Percentiles rank a stretch among this genome's conserved stretches.
Evolutionary conservation across 2,329 filamentous ascomycete species (phyloP).

Genomic region (Aspergillus transmontanensis): DNA sequence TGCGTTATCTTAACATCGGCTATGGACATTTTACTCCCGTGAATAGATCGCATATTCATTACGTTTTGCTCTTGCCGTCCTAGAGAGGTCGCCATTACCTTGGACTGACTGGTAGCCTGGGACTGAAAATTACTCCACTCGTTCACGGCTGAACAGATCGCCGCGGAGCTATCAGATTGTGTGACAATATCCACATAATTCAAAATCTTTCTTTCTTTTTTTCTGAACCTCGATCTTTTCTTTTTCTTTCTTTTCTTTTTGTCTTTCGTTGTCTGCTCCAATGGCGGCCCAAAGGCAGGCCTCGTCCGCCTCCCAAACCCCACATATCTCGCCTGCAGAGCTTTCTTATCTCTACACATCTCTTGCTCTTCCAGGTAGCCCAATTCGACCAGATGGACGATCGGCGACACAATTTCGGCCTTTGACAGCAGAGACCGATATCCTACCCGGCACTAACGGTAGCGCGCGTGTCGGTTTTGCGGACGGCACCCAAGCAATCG

Average conservation of each 20-base stretch:
- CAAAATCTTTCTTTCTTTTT: not conserved
- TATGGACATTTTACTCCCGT: conserved; percentile 4
- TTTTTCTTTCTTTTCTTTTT: not conserved
- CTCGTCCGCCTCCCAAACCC: conserved; percentile 45
- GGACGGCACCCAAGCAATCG: conserved; percentile 93
- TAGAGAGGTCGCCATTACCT: not conserved
- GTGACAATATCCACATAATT: not conserved
- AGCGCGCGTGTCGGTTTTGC: conserved; percentile 92
- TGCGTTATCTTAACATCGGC: conserved; percentile 9
- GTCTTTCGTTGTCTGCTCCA: not conserved
- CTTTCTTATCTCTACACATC: conserved; percentile 92
- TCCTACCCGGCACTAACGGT: conserved; percentile 86
- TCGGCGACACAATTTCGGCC: conserved; percentile 84
- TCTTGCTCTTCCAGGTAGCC: conserved; percentile 70
- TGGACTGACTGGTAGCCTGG: not conserved
- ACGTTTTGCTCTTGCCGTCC: not conserved
- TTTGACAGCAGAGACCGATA: conserved; percentile 83
- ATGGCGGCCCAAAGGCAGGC: conserved; percentile 69
- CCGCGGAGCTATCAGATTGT: not conserved
- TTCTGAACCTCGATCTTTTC: not conserved
- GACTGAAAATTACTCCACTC: not conserved
- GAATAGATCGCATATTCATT: not conserved
- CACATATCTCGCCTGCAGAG: conserved; percentile 88
- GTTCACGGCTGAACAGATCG: not conserved
- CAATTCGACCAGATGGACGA: conserved; percentile 87